Percentiles rank a stretch among this genome's conserved stretches.
Evolutionary conservation across 768 basidiomycete genomes (phyloP).

Genomic region (Lactifluus hygrophoroides): DNA sequence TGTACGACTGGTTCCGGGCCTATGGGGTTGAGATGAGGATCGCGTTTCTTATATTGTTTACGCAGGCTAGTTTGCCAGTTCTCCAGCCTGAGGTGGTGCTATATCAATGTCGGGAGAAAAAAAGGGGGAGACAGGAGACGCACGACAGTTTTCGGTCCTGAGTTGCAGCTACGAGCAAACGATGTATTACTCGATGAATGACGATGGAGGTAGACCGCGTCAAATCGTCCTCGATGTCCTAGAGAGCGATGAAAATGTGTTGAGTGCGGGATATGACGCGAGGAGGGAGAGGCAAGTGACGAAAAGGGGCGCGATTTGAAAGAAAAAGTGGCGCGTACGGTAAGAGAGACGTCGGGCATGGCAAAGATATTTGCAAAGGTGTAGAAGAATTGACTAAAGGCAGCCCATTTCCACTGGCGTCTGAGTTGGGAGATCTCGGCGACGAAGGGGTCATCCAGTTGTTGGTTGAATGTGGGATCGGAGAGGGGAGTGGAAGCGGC

Average conservation of each 20-base stretch:
- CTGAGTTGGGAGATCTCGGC: conserved; percentile 47
- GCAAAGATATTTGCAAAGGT: conserved; percentile 71
- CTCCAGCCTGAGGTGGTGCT: conserved; percentile 39
- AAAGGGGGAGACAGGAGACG: conserved; percentile 26
- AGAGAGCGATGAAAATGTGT: conserved; percentile 14
- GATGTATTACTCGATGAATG: conserved; percentile 65
- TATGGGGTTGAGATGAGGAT: conserved; percentile 63
- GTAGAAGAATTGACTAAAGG: conserved; percentile 83
- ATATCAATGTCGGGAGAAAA: conserved; percentile 18
- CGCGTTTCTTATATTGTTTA: conserved; percentile 67
- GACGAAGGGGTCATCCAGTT: conserved; percentile 21
- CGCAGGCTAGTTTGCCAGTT: conserved; percentile 75
- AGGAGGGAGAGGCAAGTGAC: background rate
- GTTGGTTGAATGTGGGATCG: conserved; percentile 1
- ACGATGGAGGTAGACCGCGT: conserved; percentile 48
- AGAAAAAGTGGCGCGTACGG: conserved; percentile 37
- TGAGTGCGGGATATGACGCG: conserved; percentile 9
- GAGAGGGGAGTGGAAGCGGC: conserved; percentile 16
- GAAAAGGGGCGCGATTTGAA: conserved; percentile 2
- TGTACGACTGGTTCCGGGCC: conserved; percentile 44
- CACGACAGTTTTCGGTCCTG: conserved; percentile 77
- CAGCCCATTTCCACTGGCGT: conserved; percentile 88
- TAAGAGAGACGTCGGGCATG: conserved; percentile 59
- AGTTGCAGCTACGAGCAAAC: conserved; percentile 63
- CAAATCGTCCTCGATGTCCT: conserved; percentile 80